Evolutionary conservation across 2,329 filamentous ascomycete genomes (phyloP).

Genomic region (Penicillium brasilianum): DNA sequence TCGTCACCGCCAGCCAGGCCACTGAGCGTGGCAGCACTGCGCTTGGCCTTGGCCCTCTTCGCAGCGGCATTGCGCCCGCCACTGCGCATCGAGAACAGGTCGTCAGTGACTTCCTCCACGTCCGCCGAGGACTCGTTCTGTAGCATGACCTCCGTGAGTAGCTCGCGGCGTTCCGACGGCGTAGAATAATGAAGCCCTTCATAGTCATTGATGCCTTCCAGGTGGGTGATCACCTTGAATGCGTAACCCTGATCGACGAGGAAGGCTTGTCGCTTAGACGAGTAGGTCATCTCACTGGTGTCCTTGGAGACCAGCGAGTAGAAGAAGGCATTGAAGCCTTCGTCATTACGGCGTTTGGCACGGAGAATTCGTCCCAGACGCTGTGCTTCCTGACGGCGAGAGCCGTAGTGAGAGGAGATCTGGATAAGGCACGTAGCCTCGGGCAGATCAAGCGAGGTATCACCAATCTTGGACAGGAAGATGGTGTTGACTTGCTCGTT

Average conservation of each 20-base stretch:
- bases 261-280: conserved; percentile 94
- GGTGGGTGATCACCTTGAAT: conserved; percentile 97
- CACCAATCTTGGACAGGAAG: conserved; percentile 96
- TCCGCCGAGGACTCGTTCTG: conserved; percentile 78
- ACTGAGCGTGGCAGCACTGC: conserved; percentile 82
- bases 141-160: conserved; percentile 86
- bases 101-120: conserved; percentile 71
- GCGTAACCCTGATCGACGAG: conserved; percentile 97
- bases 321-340: conserved; percentile 99
- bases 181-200: conserved; percentile 80
- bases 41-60: conserved; percentile 66
- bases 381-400: conserved; percentile 94
- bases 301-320: conserved; percentile 97
- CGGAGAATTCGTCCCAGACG: conserved; percentile 89
- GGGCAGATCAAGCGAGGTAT: conserved; percentile 95
- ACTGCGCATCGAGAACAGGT: conserved; percentile 66
- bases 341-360: conserved; percentile 94
- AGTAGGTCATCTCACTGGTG: conserved; percentile 97
- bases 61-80: conserved; percentile 40
- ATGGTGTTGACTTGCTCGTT: conserved; percentile 89
- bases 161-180: conserved; percentile 77
- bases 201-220: conserved; percentile 87
- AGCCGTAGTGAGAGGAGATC: conserved; percentile 96
- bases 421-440: conserved; percentile 97
- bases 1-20: conserved; percentile 90